Base-by-base conservation (phyloP, 2,329 filamentous ascomycete genomes). In the Nectriaceae sp. region DNA sequence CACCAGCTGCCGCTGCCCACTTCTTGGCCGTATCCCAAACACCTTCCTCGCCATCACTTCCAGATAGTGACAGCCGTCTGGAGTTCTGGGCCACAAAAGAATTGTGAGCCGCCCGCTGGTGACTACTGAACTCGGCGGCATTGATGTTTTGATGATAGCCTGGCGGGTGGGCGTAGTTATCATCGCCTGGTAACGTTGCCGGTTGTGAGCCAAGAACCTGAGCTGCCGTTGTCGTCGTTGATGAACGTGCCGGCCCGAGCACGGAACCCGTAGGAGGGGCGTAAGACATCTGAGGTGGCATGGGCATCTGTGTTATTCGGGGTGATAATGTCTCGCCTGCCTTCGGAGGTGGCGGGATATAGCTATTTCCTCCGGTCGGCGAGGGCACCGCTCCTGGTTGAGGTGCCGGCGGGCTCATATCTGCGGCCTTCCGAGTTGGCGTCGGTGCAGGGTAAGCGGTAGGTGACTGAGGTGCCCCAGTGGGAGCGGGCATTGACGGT, bases 11-110 rank as follows among this genome's bases (percentile, higher is more conserved):
- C 50, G 74, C 70, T 39, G 78, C 80, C 73, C 79, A 76, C 64
- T 80, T 83, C 71, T 79, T 82, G 11, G 80, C 80, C 40, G 76
- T 67, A 46, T 73, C 73, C 79, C 79, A 83, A 5, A 83, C 67
- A n/a, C 76, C 73, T 3, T 73, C 71, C 16, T 74, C 74, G 21
- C 64, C 63, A 20, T 64, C 64, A 36, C 50, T 56, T 50, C 56
- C 66, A 54, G 35, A 18, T 4, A 52, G 50, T 41, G 56, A 64
- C 22, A 39, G 29, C 16, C 39, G 41, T 3, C 40, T 40, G 3
- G 50, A 40, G 24, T 60, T 48, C 36, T 65, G 55, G 42, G 55
- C 56, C 50, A 66, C 66, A 41, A 64, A 61, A 16, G 63, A 62
- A 41, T 72, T 59, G 48, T 74, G 65, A 29, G 72, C 71, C 11